A percentile compares a stretch with the other conserved stretches of the same genome.
Evolutionary conservation across 2,329 filamentous ascomycete genomes (phyloP).

Genomic region (Botrytis porri): DNA sequence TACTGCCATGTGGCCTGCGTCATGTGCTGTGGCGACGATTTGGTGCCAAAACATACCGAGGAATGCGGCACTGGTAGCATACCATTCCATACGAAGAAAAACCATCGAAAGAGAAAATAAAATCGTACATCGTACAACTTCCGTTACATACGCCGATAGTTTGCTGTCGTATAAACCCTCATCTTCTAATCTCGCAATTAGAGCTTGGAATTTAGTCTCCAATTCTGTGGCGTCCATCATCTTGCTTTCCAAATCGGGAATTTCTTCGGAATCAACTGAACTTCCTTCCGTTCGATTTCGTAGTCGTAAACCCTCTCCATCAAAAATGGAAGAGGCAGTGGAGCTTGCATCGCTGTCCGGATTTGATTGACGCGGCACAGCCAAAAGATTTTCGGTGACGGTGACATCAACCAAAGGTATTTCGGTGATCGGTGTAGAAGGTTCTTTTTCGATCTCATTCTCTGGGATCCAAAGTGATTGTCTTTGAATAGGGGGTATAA

Average conservation of each 20-base stretch:
- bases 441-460: conserved; percentile 4
- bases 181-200: conserved; percentile 26
- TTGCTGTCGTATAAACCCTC: conserved; percentile 82
- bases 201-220: conserved; percentile 1
- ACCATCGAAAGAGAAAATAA: conserved; percentile 62
- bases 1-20: conserved; percentile 96
- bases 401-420: conserved; percentile 1
- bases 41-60: conserved; percentile 92
- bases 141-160: conserved; percentile 74
- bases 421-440: not conserved
- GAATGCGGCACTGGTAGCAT: conserved; percentile 65
- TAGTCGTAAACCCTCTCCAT: not conserved
- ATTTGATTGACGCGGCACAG: conserved; percentile 37
- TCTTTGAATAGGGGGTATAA: conserved; percentile 79
- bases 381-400: conserved; percentile 68
- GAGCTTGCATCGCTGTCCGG: conserved; percentile 3
- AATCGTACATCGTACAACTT: conserved; percentile 68
- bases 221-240: conserved; percentile 4
- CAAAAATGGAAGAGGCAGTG: conserved; percentile 3
- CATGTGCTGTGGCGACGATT: conserved; percentile 88
- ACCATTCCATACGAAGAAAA: conserved; percentile 63
- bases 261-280: conserved; percentile 39
- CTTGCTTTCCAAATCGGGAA: not conserved
- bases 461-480: conserved; percentile 1
- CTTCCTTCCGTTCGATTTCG: conserved; percentile 32